Percentiles rank a stretch among this genome's conserved stretches.
Evolutionary conservation across 495 filamentous ascomycete species (phyloP).

Genomic region (Hypoxylon trugodes): DNA sequence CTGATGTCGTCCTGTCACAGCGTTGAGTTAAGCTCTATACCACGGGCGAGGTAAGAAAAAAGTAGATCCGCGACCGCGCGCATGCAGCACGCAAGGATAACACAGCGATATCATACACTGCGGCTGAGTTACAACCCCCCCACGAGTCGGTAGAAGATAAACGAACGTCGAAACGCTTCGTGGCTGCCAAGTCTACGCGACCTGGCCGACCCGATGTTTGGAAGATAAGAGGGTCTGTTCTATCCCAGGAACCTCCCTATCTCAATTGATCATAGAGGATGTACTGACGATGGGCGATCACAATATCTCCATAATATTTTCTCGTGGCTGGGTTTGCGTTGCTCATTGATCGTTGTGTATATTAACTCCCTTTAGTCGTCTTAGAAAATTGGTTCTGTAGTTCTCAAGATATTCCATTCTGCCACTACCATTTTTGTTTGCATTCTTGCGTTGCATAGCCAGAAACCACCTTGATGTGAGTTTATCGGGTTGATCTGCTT

Average conservation of each 20-base stretch:
- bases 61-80: slow-evolving; percentile 1
- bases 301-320: slow-evolving; percentile 16
- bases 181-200: slow-evolving; percentile 29
- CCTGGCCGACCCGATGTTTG: slow-evolving; percentile 12
- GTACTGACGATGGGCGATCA: slow-evolving; percentile 27
- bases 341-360: slow-evolving; percentile 13
- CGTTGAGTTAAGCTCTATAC: slow-evolving; percentile 10
- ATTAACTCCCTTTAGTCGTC: slow-evolving; percentile 1
- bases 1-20: slow-evolving; percentile 11
- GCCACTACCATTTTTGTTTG: background rate
- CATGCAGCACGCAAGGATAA: slow-evolving; percentile 14
- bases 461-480: slow-evolving; percentile 10
- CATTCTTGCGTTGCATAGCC: background rate
- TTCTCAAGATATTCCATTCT: slow-evolving; percentile 18
- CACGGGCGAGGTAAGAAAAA: no score
- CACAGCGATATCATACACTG: slow-evolving; percentile 16
- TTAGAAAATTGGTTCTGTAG: background rate
- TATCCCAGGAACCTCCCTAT: slow-evolving; percentile 9
- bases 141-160: slow-evolving; percentile 11
- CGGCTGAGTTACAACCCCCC: background rate
- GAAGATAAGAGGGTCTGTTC: slow-evolving; percentile 22
- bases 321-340: slow-evolving; percentile 1
- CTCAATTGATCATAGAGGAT: slow-evolving; percentile 13
- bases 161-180: slow-evolving; percentile 32
- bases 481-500: background rate